Conservation (phyloP, 495 filamentous ascomycete species). For the Cercophora newfieldiana region DNA sequence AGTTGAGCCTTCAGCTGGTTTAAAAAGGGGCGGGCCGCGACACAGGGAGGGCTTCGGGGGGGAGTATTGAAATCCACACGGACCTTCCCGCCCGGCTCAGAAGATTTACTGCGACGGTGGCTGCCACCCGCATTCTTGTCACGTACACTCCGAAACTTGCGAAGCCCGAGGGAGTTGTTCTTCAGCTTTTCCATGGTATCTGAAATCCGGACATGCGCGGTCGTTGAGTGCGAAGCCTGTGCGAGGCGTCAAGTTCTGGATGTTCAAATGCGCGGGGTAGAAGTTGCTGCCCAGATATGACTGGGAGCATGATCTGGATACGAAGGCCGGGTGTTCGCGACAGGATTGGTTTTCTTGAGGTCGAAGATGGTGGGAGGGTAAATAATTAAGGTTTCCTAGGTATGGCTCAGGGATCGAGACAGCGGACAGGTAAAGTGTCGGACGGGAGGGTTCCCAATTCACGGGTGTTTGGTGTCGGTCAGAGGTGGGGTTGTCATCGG, state of each 20-base stretch:
- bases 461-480: neutral
- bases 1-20: slow-evolving; percentile 15
- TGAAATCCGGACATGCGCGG: neutral
- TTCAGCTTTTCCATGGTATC: slow-evolving; percentile 31
- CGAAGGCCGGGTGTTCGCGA: neutral
- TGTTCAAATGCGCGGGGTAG: neutral
- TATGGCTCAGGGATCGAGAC: neutral
- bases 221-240: neutral
- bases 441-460: no score
- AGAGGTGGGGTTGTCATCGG: neutral
- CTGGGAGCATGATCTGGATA: slow-evolving; percentile 9
- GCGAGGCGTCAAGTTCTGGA: neutral
- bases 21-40: neutral
- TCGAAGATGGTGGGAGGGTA: neutral
- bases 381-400: neutral
- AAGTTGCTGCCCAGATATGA: neutral
- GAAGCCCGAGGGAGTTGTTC: slow-evolving; percentile 32
- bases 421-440: neutral
- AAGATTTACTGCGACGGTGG: slow-evolving; percentile 50
- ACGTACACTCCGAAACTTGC: slow-evolving; percentile 68
- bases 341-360: no score
- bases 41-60: neutral
- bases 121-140: slow-evolving; percentile 57
- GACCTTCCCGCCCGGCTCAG: slow-evolving; percentile 52
- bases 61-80: slow-evolving; percentile 17